phyloP scores from a whole-genome alignment of 1,284 basidiomycete species.

The Sporisorium iseilematis-ciliati region DNA sequence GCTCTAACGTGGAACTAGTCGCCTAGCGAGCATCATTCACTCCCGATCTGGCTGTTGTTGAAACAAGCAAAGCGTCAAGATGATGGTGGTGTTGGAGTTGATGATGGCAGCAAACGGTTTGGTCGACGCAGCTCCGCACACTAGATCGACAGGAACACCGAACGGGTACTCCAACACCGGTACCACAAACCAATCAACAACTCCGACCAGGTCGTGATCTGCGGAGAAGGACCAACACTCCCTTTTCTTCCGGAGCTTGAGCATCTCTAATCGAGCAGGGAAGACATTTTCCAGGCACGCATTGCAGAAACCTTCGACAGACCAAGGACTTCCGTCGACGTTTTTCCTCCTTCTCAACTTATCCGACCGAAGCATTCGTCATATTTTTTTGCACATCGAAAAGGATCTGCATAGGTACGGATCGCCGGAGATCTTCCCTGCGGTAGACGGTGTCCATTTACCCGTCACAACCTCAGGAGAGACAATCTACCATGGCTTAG shows the following conservation, averaged over 20 bases:
- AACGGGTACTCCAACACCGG: neutral
- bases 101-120: neutral
- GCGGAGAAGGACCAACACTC: neutral
- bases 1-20: no score
- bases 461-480: neutral
- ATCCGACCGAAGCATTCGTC: constrained; percentile 11
- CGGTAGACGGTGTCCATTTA: neutral
- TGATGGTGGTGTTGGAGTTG: no score
- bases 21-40: no score
- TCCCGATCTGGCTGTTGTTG: no score
- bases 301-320: neutral
- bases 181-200: neutral
- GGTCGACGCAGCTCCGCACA: constrained; percentile 22
- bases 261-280: neutral
- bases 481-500: no score
- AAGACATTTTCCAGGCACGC: neutral
- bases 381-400: neutral
- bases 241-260: neutral
- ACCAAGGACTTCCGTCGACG: constrained; percentile 27
- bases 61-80: no score
- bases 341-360: neutral
- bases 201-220: neutral
- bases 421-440: constrained; percentile 14
- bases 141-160: neutral
- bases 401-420: neutral